These are phyloP conservation scores for Senna tora DNA, from an alignment of 306 rosid genomes.

Conservation along the genomic window DNA sequence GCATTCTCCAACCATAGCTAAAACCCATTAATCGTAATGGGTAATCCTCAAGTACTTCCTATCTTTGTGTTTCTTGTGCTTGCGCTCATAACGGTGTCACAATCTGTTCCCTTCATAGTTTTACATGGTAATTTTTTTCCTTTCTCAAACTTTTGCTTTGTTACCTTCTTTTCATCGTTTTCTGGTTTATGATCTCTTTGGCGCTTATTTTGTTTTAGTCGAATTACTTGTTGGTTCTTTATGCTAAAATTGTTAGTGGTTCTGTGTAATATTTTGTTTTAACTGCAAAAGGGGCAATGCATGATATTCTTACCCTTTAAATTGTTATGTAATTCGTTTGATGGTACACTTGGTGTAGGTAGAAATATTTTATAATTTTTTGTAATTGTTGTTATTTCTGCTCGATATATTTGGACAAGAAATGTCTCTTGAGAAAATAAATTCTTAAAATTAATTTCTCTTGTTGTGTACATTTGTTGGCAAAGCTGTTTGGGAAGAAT, in stretches of 20 bases:
- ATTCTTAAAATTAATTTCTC: no score
- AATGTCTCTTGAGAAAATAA: no score
- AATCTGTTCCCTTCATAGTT: slow-evolving; percentile 62
- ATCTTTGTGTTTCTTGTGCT: slow-evolving; percentile 32
- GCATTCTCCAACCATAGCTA: not conserved
- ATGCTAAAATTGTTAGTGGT: not conserved
- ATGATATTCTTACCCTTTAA: not conserved
- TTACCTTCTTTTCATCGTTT: slow-evolving; percentile 6
- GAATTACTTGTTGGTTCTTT: slow-evolving; percentile 10
- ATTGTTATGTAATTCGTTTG: not conserved
- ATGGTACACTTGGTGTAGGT: not conserved
- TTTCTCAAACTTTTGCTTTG: not conserved
- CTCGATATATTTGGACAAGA: no score
- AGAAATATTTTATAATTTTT: no score
- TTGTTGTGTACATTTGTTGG: no score
- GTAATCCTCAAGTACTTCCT: slow-evolving; percentile 16
- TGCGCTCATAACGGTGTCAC: slow-evolving; percentile 35
- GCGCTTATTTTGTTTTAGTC: not conserved
- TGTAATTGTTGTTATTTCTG: no score
- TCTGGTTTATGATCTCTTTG: slow-evolving; percentile 3
- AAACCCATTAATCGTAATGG: slow-evolving; percentile 28
- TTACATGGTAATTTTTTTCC: slow-evolving; percentile 51
- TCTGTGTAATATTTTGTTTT: not conserved
- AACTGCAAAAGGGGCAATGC: not conserved
- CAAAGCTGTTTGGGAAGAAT: no score